Conservation (phyloP, 768 basidiomycete species). For the Termitomyces sp. region DNA sequence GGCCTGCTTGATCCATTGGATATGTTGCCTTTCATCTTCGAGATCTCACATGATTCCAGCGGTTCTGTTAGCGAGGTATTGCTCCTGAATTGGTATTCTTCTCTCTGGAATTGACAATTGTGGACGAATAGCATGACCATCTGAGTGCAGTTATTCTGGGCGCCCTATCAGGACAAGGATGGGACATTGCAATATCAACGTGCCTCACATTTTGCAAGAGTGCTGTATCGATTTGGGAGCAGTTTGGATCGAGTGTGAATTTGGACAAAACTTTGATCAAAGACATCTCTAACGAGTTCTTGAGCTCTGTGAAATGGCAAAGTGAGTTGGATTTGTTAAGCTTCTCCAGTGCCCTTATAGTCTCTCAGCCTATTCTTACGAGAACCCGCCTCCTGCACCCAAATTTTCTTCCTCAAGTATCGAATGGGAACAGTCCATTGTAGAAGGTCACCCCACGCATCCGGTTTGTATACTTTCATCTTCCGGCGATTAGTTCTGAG, state of each 20-base stretch:
- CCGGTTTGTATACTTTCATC: slow-evolving; percentile 30
- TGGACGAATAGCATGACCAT: slow-evolving; percentile 20
- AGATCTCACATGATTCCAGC: slow-evolving; percentile 12
- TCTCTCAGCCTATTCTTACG: slow-evolving; percentile 37
- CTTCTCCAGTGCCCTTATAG: neutral
- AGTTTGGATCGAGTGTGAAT: slow-evolving; percentile 29
- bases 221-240: slow-evolving; percentile 38
- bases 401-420: slow-evolving; percentile 42
- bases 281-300: slow-evolving; percentile 42
- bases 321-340: slow-evolving; percentile 22
- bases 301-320: slow-evolving; percentile 50
- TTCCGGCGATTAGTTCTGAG: neutral
- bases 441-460: slow-evolving; percentile 57
- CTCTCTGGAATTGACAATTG: neutral
- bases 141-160: slow-evolving; percentile 21
- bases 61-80: slow-evolving; percentile 9
- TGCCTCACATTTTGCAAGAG: slow-evolving; percentile 23
- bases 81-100: neutral
- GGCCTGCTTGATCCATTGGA: slow-evolving; percentile 51
- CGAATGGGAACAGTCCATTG: slow-evolving; percentile 56
- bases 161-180: slow-evolving; percentile 20
- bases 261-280: slow-evolving; percentile 26
- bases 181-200: slow-evolving; percentile 17
- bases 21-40: slow-evolving; percentile 41
- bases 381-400: slow-evolving; percentile 40